These are phyloP conservation scores for Boletus putidus DNA, from an alignment of 1,284 basidiomycete species.

Conservation along the genomic window DNA sequence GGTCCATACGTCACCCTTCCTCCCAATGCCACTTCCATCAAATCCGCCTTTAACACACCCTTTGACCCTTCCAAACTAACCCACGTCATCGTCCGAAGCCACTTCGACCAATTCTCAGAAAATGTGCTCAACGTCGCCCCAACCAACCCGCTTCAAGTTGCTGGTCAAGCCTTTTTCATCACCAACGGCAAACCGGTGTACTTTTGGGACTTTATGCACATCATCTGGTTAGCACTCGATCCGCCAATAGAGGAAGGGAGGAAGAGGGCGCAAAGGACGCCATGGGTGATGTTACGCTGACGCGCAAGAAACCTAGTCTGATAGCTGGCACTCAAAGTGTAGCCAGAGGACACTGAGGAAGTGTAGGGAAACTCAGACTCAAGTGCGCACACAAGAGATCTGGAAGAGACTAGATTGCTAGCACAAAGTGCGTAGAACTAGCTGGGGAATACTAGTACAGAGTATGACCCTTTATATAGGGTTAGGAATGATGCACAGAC, in stretches of 20 bases:
- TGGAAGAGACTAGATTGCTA: no score
- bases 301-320: no score
- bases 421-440: no score
- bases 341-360: no score
- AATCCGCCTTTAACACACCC: conserved; percentile 59
- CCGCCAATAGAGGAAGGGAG: conserved; percentile 45
- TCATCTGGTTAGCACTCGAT: conserved; percentile 84
- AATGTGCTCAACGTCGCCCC: conserved; percentile 52
- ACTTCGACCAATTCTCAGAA: conserved; percentile 71
- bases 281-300: no score
- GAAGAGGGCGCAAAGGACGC: conserved; percentile 39
- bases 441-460: no score
- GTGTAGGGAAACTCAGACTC: no score
- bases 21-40: conserved; percentile 57
- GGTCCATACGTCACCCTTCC: conserved; percentile 73
- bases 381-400: no score
- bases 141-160: conserved; percentile 67
- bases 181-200: conserved; percentile 96
- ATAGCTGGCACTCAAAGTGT: no score
- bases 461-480: no score
- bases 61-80: conserved; percentile 45
- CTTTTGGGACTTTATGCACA: conserved; percentile 94
- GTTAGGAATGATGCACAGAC: no score
- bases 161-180: conserved; percentile 96
- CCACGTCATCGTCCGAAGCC: conserved; percentile 70